These are phyloP conservation scores for Diaporthe sp. DNA, from an alignment of 2,329 filamentous ascomycete genomes.

Conservation along the genomic window DNA sequence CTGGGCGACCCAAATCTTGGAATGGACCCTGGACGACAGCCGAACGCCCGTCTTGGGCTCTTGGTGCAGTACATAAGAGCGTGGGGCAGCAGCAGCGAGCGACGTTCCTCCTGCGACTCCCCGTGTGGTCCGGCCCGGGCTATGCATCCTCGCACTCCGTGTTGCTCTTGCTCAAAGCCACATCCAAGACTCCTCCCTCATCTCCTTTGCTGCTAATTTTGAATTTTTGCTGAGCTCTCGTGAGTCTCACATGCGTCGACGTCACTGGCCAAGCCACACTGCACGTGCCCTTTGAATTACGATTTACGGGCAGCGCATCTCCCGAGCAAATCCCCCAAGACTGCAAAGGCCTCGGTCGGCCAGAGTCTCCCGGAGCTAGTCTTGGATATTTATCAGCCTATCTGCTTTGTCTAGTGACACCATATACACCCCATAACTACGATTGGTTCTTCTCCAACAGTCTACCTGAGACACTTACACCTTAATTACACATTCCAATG, in stretches of 20 bases:
- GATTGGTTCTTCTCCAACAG: background rate
- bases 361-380: background rate
- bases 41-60: conserved; percentile 13
- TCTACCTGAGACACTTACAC: background rate
- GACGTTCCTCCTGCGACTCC: background rate
- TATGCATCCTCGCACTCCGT: background rate
- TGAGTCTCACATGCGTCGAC: conserved; percentile 20
- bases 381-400: background rate
- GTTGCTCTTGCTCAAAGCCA: conserved; percentile 20
- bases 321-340: background rate
- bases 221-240: conserved; percentile 11
- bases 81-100: background rate
- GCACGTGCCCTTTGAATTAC: conserved; percentile 33
- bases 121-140: conserved; percentile 6
- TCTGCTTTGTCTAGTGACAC: background rate
- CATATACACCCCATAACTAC: background rate
- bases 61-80: background rate
- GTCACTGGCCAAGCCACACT: conserved; percentile 29
- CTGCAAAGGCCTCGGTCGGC: background rate
- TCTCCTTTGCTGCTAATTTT: conserved; percentile 25
- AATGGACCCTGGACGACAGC: conserved; percentile 24
- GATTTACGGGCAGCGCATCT: conserved; percentile 14
- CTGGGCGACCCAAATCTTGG: conserved; percentile 19
- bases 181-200: conserved; percentile 10
- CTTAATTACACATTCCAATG: conserved; percentile 11